These are phyloP conservation scores for Verticillium isaacii DNA, from an alignment of 2,329 filamentous ascomycete genomes.

Conservation along the genomic window DNA sequence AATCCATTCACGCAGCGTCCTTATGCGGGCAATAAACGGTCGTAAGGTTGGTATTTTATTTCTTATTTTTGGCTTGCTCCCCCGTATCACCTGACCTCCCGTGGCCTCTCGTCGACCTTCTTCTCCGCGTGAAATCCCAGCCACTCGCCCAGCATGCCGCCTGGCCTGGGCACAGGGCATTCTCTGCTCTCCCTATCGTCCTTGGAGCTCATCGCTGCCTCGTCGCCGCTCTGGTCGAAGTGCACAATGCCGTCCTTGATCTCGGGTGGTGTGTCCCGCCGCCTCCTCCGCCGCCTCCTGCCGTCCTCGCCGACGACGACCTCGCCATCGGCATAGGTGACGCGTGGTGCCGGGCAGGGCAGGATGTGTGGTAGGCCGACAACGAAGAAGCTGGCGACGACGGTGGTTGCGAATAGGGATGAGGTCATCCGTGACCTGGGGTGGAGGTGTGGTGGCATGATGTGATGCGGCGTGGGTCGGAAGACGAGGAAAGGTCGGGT, in stretches of 20 bases:
- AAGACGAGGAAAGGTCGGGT: slow-evolving; percentile 4
- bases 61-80: neutral
- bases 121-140: slow-evolving; percentile 56
- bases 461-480: slow-evolving; percentile 12
- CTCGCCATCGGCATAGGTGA: slow-evolving; percentile 68
- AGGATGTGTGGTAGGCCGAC: slow-evolving; percentile 86
- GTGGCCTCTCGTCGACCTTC: slow-evolving; percentile 4
- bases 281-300: slow-evolving; percentile 38
- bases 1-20: neutral
- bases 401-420: slow-evolving; percentile 90
- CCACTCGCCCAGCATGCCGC: slow-evolving; percentile 70
- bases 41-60: neutral
- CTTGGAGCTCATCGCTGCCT: slow-evolving; percentile 17
- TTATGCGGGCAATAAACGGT: neutral
- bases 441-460: slow-evolving; percentile 85
- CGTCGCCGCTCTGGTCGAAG: slow-evolving; percentile 33
- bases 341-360: slow-evolving; percentile 80
- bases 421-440: slow-evolving; percentile 90
- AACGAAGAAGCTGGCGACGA: slow-evolving; percentile 85
- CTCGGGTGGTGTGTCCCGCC: slow-evolving; percentile 27
- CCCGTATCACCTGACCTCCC: neutral
- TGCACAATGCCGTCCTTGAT: slow-evolving; percentile 43
- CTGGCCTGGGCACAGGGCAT: slow-evolving; percentile 89
- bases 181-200: slow-evolving; percentile 56
- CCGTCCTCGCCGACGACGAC: slow-evolving; percentile 40